Base-by-base conservation (phyloP, 169 alveolate species). In the Babesia bigemina region DNA sequence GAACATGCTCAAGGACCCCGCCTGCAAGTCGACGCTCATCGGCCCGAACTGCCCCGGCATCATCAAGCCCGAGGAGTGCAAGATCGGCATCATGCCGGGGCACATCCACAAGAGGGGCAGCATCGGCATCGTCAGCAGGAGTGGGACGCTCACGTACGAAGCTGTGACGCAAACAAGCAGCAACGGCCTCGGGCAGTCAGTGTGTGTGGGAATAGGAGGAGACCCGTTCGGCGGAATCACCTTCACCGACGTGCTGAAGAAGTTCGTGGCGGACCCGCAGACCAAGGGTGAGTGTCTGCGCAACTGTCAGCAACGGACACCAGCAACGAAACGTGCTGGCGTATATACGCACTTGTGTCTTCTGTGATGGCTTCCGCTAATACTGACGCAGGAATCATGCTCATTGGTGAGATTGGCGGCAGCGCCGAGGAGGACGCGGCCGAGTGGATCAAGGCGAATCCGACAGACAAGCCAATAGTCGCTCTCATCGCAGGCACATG, bases 41-140 rank as follows among this genome's bases (percentile, higher is more conserved):
- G 99, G 99, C 26, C 99, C 99, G n/a, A 97, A 97, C 91, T 97
- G 99, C 87, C 99, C 99, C 48, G 99, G 99, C 24, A 94, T 97
- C 71, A 97, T 97, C 91, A 96, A 97, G 87, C 99, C 99, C 7
- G 97, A 93, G n/a, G 99, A 97, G 85, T 96, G 99, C 93, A 97
- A 97, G 87, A 96, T 97, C 56, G 99, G 99, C 48, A 97, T 97
- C 79, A 96, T 97, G 99, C 99, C 99, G 14, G 99, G 99, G 42
- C 93, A 93, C 84, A 96, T 97, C 70, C 99, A 96, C 92, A 88
- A 86, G 59, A 84, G 85, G 76, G 98, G 99, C 28, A 75, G 77
- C 45, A 92, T 95, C 58, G 94, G 94, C 10, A 93, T 93, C 33
- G 95, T 93, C 28, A 92, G 96, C 29, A 87, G 98, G 81, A 94